Evolutionary conservation across 768 basidiomycete species (phyloP), one percentile per base, ranked within the genome.

Genomic region (Russula emetica): DNA sequence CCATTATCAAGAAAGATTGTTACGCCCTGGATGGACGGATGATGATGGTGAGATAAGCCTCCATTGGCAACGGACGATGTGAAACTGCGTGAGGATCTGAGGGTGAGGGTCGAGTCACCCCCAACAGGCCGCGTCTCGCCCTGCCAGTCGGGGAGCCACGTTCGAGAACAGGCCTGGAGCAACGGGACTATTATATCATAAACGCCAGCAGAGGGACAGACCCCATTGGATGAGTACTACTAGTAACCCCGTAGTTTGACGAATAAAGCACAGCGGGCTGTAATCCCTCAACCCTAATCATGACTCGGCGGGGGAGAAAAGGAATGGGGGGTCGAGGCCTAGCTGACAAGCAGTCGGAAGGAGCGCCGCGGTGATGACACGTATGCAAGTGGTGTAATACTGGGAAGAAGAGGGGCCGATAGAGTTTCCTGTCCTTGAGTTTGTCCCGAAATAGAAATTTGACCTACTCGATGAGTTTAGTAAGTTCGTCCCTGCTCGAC

Each of bases 251-350:
- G 10, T 42, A 10, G 34, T 16, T 36, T 22, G 40, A 36, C 18
- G 22, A 54, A 54, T 44, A 24, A 22, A 20, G 47, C 47, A 26
- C 40, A 9, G n/a, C 40, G 20, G 52, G 63, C 63, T 49, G 62
- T 63, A 63, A 54, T 63, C 62, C 52, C 62, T 58, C 62, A 63
- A 9, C 16, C 11, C 32, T 30, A 44, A 11, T 34, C 30, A 54
- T 18, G 6, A 40, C 16, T 18, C 38, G 34, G 34, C 9, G 38
- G 36, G 36, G 16, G 16, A 34, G 28, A 28, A 34, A 26, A 20
- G 22, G 13, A 44, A 30, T 4, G 5, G 1, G 16, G 18, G 60
- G 32, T 55, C 52, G 60, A 55, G 60, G 44, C 34, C 44, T 16
- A 24, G 24, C 32, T 30, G 20, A 38, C 30, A 32, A 22, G 36